A percentile compares a stretch with the other conserved stretches of the same genome.
These are phyloP conservation scores for Blepharisma japonicum DNA, from an alignment of 73 alveolate species.

Conservation along the genomic window DNA sequence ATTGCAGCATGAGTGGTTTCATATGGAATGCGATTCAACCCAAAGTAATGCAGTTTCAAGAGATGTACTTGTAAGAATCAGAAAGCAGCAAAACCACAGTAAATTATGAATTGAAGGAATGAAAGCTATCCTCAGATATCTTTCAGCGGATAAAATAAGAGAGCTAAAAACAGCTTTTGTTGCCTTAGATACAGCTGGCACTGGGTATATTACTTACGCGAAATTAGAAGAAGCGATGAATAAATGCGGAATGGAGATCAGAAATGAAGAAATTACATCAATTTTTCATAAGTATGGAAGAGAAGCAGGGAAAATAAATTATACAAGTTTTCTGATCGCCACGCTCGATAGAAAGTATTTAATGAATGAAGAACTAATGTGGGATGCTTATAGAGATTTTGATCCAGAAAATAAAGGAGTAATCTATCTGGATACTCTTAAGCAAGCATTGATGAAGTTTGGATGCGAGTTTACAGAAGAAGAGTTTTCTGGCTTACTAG, in stretches of 20 bases:
- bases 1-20: slow-evolving; percentile 51
- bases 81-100: background rate
- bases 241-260: background rate
- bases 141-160: background rate
- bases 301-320: slow-evolving; percentile 43
- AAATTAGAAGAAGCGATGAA: slow-evolving; percentile 1
- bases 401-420: background rate
- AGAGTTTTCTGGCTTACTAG: background rate
- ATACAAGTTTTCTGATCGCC: slow-evolving; percentile 47
- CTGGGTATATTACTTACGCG: background rate
- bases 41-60: background rate
- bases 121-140: slow-evolving; percentile 1
- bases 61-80: background rate
- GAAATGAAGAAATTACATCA: background rate
- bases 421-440: background rate
- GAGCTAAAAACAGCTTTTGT: slow-evolving; percentile 1
- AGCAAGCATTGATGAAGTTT: background rate
- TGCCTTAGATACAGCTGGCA: background rate
- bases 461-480: slow-evolving; percentile 17
- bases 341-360: slow-evolving; percentile 27
- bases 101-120: background rate
- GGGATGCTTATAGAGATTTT: slow-evolving; percentile 33
- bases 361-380: slow-evolving; percentile 35
- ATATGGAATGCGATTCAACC: background rate
- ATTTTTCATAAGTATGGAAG: background rate